These are phyloP conservation scores for Colletotrichum siamense DNA, from an alignment of 2,329 filamentous ascomycete genomes.

Conservation along the genomic window DNA sequence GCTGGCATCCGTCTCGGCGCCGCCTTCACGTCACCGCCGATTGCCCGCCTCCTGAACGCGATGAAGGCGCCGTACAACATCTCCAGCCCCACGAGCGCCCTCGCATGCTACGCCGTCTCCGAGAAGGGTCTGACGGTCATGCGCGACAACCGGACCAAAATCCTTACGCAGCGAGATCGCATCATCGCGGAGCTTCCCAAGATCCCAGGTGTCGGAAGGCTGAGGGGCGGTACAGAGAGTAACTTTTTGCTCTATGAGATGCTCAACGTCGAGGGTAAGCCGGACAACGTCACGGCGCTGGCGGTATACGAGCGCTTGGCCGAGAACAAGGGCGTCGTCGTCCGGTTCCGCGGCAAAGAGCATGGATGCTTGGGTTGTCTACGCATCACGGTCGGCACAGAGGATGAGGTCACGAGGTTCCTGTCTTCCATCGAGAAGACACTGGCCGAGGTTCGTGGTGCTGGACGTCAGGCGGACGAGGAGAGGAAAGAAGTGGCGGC, in stretches of 20 bases:
- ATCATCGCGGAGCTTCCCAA: constrained; percentile 75
- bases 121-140: constrained; percentile 74
- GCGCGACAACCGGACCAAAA: constrained; percentile 70
- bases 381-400: constrained; percentile 90
- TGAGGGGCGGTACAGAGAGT: constrained; percentile 79
- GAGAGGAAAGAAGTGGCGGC: constrained; percentile 40
- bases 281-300: constrained; percentile 80
- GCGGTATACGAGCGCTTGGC: constrained; percentile 85
- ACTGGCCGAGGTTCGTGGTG: constrained; percentile 50
- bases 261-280: constrained; percentile 72
- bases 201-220: constrained; percentile 79
- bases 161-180: constrained; percentile 79
- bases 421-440: constrained; percentile 67
- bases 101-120: constrained; percentile 77
- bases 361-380: constrained; percentile 87
- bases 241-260: constrained; percentile 96
- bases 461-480: constrained; percentile 31
- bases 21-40: constrained; percentile 76
- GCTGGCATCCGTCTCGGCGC: constrained; percentile 91
- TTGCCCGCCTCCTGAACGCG: constrained; percentile 84
- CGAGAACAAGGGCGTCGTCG: constrained; percentile 86
- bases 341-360: constrained; percentile 93
- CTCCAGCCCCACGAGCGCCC: constrained; percentile 81
- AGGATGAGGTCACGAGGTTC: constrained; percentile 82
- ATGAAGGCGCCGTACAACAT: constrained; percentile 98